A percentile compares a stretch with the other conserved stretches of the same genome.
Conservation (phyloP, 768 basidiomycete genomes). For the Amanita phalloides region DNA sequence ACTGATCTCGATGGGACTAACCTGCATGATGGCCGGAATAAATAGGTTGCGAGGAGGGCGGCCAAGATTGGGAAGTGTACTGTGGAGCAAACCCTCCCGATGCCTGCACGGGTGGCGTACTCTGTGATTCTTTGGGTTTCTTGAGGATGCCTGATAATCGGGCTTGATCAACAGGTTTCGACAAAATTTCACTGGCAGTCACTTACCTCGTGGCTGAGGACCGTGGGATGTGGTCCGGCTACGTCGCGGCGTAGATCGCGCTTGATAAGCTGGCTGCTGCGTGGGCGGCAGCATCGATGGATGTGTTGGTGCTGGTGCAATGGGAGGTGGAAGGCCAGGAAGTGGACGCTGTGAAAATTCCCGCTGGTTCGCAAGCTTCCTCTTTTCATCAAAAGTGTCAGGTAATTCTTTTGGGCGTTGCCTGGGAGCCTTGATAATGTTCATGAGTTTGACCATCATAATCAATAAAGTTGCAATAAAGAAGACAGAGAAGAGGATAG, state of each 20-base stretch:
- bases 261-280: neutral
- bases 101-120: constrained; percentile 2
- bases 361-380: neutral
- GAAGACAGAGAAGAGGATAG: neutral
- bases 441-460: neutral
- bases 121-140: neutral
- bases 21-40: constrained; percentile 3
- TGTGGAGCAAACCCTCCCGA: neutral
- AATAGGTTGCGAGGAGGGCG: neutral
- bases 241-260: neutral
- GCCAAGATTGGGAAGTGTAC: neutral
- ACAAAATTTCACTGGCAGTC: neutral
- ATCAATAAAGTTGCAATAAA: neutral
- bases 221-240: constrained; percentile 1
- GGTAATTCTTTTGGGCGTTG: neutral
- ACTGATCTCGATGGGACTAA: neutral
- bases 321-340: neutral
- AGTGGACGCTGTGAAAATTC: neutral
- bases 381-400: constrained; percentile 1
- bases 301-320: neutral
- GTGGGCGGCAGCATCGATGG: neutral
- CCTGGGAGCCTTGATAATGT: constrained; percentile 5
- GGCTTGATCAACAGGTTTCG: neutral
- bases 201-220: neutral
- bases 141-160: constrained; percentile 3